Conservation (phyloP, 73 alveolate genomes). For the Tetrahymena elliotti region DNA sequence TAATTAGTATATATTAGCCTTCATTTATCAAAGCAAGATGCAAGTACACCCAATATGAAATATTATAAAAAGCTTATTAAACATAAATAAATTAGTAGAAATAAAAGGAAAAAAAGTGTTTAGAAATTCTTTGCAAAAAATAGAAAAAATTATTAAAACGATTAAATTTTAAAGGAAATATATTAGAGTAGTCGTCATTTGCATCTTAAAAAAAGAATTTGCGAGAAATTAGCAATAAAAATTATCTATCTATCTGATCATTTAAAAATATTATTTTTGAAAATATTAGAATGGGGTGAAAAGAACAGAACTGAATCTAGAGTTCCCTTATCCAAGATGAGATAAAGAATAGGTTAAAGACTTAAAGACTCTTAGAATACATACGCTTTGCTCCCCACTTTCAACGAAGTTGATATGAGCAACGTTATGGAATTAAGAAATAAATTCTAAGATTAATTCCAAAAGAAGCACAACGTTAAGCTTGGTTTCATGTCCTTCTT, state of each 20-base stretch:
- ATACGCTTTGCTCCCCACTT: constrained; percentile 76
- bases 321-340: constrained; percentile 80
- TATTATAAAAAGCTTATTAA: no score
- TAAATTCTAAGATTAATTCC: constrained; percentile 61
- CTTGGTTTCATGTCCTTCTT: constrained; percentile 85
- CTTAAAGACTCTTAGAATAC: constrained; percentile 84
- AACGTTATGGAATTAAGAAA: constrained; percentile 77
- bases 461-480: constrained; percentile 78
- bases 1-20: not conserved
- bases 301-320: constrained; percentile 66
- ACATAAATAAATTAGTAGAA: no score
- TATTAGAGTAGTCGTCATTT: not conserved
- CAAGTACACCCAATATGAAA: no score
- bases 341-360: constrained; percentile 69
- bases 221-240: not conserved
- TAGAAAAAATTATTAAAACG: no score
- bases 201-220: not conserved
- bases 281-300: not conserved
- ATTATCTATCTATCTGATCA: not conserved
- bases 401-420: constrained; percentile 81
- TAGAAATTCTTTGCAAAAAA: not conserved
- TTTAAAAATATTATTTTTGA: not conserved
- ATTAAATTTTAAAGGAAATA: no score
- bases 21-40: not conserved
- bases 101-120: no score